These are phyloP conservation scores for Castanea sativa DNA, from an alignment of 306 rosid species.

Conservation along the genomic window DNA sequence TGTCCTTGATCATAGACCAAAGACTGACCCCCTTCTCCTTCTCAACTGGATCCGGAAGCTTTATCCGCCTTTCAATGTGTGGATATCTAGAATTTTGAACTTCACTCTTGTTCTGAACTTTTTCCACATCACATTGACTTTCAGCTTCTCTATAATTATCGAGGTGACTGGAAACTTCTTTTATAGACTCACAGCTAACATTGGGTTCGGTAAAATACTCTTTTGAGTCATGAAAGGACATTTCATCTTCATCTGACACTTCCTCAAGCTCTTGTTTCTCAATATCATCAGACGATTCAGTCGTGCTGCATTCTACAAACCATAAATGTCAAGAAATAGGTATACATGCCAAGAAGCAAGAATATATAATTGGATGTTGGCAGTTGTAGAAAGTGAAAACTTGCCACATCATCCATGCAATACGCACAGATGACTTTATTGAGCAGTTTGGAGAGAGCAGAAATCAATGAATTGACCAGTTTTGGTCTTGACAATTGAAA, in stretches of 20 bases:
- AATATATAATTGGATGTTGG: neutral
- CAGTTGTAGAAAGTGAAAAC: neutral
- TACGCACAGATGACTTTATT: neutral
- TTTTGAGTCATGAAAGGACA: slow-evolving; percentile 61
- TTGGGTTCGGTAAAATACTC: slow-evolving; percentile 69
- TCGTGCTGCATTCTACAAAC: slow-evolving; percentile 83
- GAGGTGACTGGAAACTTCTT: slow-evolving; percentile 31
- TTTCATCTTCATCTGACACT: slow-evolving; percentile 84
- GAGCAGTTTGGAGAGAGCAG: neutral
- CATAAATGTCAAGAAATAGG: slow-evolving; percentile 22
- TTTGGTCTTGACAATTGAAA: neutral
- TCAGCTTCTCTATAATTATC: slow-evolving; percentile 32
- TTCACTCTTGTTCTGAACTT: slow-evolving; percentile 36
- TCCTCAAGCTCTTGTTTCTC: slow-evolving; percentile 91
- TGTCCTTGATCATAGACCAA: slow-evolving; percentile 97
- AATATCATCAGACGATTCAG: slow-evolving; percentile 87
- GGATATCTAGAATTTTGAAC: slow-evolving; percentile 33
- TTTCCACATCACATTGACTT: slow-evolving; percentile 38
- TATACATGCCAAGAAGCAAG: neutral
- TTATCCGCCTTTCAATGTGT: slow-evolving; percentile 63
- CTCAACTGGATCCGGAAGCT: slow-evolving; percentile 90
- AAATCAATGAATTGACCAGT: neutral
- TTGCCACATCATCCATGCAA: slow-evolving; percentile 1
- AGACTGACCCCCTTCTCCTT: slow-evolving; percentile 97
- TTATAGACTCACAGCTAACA: slow-evolving; percentile 39